These are phyloP conservation scores for Leishmania gerbilli DNA, from an alignment of 208 protist species.

Conservation along the genomic window DNA sequence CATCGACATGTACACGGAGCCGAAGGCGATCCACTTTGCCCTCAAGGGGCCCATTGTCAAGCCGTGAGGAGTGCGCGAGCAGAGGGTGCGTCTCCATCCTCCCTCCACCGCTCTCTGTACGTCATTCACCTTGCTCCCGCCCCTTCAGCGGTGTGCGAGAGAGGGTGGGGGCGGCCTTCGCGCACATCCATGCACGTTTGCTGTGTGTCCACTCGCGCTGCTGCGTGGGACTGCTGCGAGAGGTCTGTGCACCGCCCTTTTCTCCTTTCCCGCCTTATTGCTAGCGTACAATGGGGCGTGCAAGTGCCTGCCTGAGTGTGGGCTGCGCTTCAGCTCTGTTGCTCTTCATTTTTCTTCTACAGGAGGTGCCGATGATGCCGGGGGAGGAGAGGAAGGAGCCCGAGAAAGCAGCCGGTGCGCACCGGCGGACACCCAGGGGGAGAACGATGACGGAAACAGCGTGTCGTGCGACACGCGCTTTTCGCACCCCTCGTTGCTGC, in stretches of 20 bases:
- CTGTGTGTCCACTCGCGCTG: not conserved
- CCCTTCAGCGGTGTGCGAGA: not conserved
- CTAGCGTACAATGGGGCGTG: not conserved
- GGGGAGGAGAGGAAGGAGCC: not conserved
- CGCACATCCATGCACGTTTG: not conserved
- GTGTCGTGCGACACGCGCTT: not conserved
- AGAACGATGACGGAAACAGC: not conserved
- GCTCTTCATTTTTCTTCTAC: not conserved
- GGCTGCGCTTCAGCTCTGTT: not conserved
- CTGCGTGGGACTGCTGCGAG: not conserved
- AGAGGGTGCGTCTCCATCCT: not conserved
- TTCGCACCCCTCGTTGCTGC: not conserved
- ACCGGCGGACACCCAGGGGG: not conserved
- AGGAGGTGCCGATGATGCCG: not conserved
- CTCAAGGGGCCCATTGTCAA: conserved; percentile 64
- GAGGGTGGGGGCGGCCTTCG: not conserved
- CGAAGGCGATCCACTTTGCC: conserved; percentile 66
- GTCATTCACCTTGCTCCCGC: not conserved
- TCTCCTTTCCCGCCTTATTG: not conserved
- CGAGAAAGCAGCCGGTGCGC: not conserved
- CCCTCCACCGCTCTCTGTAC: not conserved
- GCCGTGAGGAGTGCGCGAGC: conserved; percentile 34
- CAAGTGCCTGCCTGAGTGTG: not conserved
- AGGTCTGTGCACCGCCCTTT: not conserved
- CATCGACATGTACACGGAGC: conserved; percentile 76